A percentile compares a stretch with the other conserved stretches of the same genome.
These are phyloP conservation scores for Aspergillus biplanus DNA, from an alignment of 495 filamentous ascomycete genomes.

Conservation along the genomic window DNA sequence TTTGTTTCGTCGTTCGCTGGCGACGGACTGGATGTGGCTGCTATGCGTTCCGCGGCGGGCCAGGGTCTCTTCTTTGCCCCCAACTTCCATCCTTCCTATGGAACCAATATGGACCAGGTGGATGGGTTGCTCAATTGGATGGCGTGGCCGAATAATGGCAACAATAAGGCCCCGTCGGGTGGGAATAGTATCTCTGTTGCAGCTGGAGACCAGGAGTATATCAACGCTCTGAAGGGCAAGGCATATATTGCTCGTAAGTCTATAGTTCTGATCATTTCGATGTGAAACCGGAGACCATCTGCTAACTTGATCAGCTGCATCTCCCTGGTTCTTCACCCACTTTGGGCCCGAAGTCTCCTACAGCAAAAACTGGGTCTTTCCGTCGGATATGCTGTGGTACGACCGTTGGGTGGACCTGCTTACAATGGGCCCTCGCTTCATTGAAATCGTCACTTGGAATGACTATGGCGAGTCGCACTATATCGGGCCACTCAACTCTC, in stretches of 20 bases:
- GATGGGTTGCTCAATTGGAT: conserved; percentile 64
- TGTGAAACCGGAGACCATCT: background rate
- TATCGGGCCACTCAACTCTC: conserved; percentile 51
- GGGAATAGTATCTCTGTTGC: conserved; percentile 42
- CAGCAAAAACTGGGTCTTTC: conserved; percentile 66
- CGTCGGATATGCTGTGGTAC: conserved; percentile 59
- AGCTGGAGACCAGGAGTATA: conserved; percentile 52
- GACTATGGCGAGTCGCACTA: conserved; percentile 69
- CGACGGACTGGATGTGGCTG: conserved; percentile 49
- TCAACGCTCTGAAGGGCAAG: conserved; percentile 50
- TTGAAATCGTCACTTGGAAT: conserved; percentile 71
- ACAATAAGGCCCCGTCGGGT: conserved; percentile 55
- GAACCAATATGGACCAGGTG: conserved; percentile 36
- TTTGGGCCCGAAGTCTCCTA: conserved; percentile 54
- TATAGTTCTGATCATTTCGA: background rate
- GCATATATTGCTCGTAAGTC: conserved; percentile 55
- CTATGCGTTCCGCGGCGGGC: conserved; percentile 48
- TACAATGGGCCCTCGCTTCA: conserved; percentile 52
- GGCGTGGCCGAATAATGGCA: conserved; percentile 58
- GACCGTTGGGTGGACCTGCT: conserved; percentile 60
- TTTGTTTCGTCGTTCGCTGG: conserved; percentile 61
- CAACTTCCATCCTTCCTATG: conserved; percentile 52
- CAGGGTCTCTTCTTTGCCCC: conserved; percentile 56
- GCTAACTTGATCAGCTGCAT: conserved; percentile 34
- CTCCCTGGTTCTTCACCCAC: conserved; percentile 51